Evolutionary conservation across 148 eudicot species (phyloP).

Genomic region (Camellia lanceoleosa): DNA sequence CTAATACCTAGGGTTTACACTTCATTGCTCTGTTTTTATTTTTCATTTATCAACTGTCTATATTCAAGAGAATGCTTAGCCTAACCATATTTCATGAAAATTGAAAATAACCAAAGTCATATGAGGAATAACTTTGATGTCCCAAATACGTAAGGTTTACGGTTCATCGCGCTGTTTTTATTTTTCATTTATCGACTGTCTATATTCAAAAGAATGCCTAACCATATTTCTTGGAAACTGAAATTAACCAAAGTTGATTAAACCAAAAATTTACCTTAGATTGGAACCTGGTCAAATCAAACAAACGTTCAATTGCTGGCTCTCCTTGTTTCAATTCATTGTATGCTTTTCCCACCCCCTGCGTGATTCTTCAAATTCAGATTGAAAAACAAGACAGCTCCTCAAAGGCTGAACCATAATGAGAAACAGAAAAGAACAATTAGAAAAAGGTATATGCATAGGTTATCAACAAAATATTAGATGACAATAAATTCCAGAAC

Average conservation of each 20-base stretch:
- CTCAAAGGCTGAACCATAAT: slow-evolving; percentile 29
- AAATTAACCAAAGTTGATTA: not conserved
- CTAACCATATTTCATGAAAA: not conserved
- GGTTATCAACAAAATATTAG: slow-evolving; percentile 2
- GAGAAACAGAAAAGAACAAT: slow-evolving; percentile 11
- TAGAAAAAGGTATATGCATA: slow-evolving; percentile 4
- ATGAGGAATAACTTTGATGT: not conserved
- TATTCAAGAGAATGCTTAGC: not conserved
- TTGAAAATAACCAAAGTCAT: not conserved
- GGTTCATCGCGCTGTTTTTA: not conserved
- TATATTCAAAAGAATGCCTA: not conserved
- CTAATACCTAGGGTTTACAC: not conserved
- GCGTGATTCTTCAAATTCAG: slow-evolving; percentile 44
- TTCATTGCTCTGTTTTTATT: not conserved
- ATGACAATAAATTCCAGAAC: not conserved
- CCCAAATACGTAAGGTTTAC: not conserved
- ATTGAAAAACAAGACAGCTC: slow-evolving; percentile 25
- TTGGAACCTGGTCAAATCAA: slow-evolving; percentile 63
- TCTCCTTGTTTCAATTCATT: slow-evolving; percentile 97
- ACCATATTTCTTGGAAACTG: not conserved
- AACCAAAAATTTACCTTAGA: slow-evolving; percentile 45
- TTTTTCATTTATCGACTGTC: not conserved
- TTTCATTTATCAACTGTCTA: not conserved
- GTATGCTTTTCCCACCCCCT: slow-evolving; percentile 96
- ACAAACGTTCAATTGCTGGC: slow-evolving; percentile 89